Base-by-base conservation (phyloP, 352 stramenopile species). In the Pythium aphanidermatum region DNA sequence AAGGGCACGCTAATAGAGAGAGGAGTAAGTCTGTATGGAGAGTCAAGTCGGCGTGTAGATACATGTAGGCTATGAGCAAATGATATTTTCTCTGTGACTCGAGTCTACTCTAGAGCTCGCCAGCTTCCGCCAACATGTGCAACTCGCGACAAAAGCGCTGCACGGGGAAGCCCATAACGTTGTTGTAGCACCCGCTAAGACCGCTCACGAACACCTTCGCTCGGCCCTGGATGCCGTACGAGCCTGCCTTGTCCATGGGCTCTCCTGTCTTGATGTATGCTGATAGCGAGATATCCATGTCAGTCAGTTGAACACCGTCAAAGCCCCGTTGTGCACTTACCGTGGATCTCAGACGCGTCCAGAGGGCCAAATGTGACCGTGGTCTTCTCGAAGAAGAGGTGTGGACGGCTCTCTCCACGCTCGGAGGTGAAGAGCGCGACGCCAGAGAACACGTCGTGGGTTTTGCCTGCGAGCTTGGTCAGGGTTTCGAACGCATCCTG, bases 241-340 rank as follows among this genome's bases (percentile, higher is more conserved):
- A 65, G 26, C 89, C 87, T 1, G 87, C 83, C 51, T 97, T 97
- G 60, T 97, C 89, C 86, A 97, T 95, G 2, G 88, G 86, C 50
- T 96, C 86, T 2, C 80, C 81, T 1, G 79, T 96, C 21, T 70
- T 66, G 37, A 96, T 92, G 50, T 97, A 97, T 19, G 70, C 83
- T 84, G 45, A 12, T 41, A 37, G 8, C 12, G 48, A 60, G 16
- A 26, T 27, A 46, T 43, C 50, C 33, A 45, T 35, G 43, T 29
- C 29, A 19, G 26, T 26, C 17, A 29, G 25, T 34, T 13, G 16
- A 46, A n/a, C 1, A 23, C 8, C 23, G 44, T n/a, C n/a, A n/a
- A n/a, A n/a, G n/a, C n/a, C n/a, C n/a, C n/a, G n/a, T n/a, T n/a
- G n/a, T n/a, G n/a, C n/a, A 66, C 58, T 32, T n/a, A 85, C 73